phyloP scores from a whole-genome alignment of 768 basidiomycete species.

The Trametopsis cervina region DNA sequence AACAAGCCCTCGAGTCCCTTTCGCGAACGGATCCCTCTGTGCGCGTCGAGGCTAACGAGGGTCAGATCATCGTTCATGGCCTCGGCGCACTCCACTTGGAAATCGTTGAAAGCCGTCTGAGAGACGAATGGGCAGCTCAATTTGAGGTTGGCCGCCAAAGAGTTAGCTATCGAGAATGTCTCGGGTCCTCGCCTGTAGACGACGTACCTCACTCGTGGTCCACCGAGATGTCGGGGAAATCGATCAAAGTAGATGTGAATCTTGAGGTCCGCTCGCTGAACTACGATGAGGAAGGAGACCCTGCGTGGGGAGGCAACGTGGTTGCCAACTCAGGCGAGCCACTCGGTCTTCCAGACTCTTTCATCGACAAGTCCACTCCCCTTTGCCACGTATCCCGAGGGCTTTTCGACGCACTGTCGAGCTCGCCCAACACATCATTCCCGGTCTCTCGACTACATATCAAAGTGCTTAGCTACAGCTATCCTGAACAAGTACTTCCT shows the following conservation, averaged over 20 bases:
- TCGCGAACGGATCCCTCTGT: constrained; percentile 88
- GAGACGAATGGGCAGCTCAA: constrained; percentile 70
- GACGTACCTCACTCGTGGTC: constrained; percentile 45
- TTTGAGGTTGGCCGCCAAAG: constrained; percentile 74
- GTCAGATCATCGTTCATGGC: constrained; percentile 77
- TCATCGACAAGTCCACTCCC: constrained; percentile 30
- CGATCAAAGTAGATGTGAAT: constrained; percentile 40
- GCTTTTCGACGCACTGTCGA: constrained; percentile 63
- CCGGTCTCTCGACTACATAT: constrained; percentile 61
- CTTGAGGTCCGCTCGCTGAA: constrained; percentile 49
- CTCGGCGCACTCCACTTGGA: constrained; percentile 86
- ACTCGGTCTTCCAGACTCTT: constrained; percentile 27
- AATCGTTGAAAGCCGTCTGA: constrained; percentile 75
- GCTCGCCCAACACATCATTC: constrained; percentile 72
- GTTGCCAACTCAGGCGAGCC: constrained; percentile 48
- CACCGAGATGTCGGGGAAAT: constrained; percentile 56
- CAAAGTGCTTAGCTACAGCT: constrained; percentile 38
- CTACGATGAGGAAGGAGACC: constrained; percentile 53
- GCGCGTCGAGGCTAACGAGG: constrained; percentile 72
- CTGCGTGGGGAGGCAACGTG: constrained; percentile 72
- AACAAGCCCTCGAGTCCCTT: constrained; percentile 64
- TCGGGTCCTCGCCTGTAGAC: constrained; percentile 25
- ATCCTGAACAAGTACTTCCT: constrained; percentile 26
- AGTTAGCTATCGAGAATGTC: constrained; percentile 73
- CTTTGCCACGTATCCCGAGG: constrained; percentile 58